Base-by-base conservation (phyloP, 768 basidiomycete genomes). In the Lyophyllum atratum region DNA sequence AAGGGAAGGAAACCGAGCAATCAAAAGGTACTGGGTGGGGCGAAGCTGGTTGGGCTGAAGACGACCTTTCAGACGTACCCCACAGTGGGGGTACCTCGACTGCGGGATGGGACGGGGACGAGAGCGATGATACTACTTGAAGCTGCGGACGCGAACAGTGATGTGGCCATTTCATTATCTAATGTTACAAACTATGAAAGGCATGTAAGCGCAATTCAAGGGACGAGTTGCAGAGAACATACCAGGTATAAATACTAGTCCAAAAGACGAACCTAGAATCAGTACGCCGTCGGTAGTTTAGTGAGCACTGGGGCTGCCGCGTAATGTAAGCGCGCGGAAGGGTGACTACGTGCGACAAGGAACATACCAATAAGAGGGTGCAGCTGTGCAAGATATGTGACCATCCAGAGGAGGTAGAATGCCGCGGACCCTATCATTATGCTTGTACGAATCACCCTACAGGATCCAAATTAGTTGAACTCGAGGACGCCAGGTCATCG, bases 391-490 rank as follows among this genome's bases (percentile, higher is more conserved):
- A 97, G 80, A 74, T 96, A 98, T n/a, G 95, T 95, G 67, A 96
- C 85, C 76, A 89, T 89, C 95, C 95, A 98, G 86, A 98, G 88
- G 65, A 98, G 83, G 76, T 95, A 98, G 74, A 92, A 95, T 54
- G 83, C 89, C 3, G 85, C 77, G 17, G 98, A 72, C 2, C 91
- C 82, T 59, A 98, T 83, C 76, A 93, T 79, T 47, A 93, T 68
- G 59, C 81, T 82, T 1, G 93, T 90, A 63, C 95, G 89, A 61
- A 95, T 82, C 50, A 95, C 83, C 56, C 95, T 98, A 72, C 40
- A 40, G n/a, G 29, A n/a, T 40, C 26, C 14, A 48, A 55, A 25
- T 58, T 24, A 51, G 43, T 49, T 52, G 11, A 53, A 42, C 39
- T 48, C 4, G 2, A 34, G 12, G 24, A 40, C 11, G 25, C 21